Base-by-base conservation (phyloP, 352 stramenopile species). In the Globisporangium spiculum region DNA sequence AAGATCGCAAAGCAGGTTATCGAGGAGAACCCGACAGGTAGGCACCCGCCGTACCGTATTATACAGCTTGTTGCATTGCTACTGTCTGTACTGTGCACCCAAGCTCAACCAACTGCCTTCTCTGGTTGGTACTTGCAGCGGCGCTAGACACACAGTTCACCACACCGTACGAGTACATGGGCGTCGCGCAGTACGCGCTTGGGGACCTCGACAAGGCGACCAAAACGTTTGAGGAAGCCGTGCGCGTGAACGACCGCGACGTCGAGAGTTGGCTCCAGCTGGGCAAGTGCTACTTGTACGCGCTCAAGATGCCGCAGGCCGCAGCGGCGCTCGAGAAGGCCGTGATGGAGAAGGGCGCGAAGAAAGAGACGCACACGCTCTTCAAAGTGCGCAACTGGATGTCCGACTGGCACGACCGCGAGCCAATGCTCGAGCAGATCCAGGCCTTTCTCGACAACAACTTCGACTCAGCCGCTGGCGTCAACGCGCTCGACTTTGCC, bases 331-430 rank as follows among this genome's bases (percentile, higher is more conserved):
- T 92, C 22, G 79, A 89, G 55, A 66, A 84, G 20, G 87, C 75
- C 0, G 72, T 90, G 32, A 38, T 80, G 16, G 53, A 80, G 34
- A 82, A 89, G 41, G 74, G 76, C 0, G 71, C 74, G 16, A 65
- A 54, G 9, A 41, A 66, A 6, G 72, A 85, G 26, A 56, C 78
- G 46, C 75, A 87, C 54, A 65, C 74, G 4, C 69, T 95, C 3
- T 79, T 88, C 53, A 93, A 93, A 58, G 76, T 79, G 14, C 74
- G 81, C 7, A 89, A 84, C 55, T 93, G 83, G 87, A 77, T 93
- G 64, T 80, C 83, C 8, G 70, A 79, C 66, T 95, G 87, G 87
- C 66, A 73, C 8, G 84, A 89, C 48, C 72, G 79, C 18, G 85
- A 93, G 3, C 65, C 78, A 2, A 66, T 82, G 69, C 26, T 88